Conservation (phyloP, 176 grass and related monocot genomes). For the Oryza meridionalis region DNA sequence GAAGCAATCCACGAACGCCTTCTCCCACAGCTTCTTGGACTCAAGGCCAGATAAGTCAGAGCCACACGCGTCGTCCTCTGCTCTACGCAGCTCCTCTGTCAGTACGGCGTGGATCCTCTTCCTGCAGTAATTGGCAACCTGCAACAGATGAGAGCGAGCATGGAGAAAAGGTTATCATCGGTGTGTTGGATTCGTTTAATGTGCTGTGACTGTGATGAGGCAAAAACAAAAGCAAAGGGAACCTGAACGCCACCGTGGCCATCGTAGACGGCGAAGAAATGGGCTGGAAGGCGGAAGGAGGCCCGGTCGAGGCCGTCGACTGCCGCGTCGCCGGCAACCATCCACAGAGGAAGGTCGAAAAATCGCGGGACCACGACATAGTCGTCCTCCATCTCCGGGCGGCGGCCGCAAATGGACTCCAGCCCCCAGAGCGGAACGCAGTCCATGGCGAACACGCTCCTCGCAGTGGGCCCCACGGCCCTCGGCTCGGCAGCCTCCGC, state of each 20-base stretch:
- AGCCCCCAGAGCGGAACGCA: slow-evolving; percentile 79
- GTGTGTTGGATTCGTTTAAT: neutral
- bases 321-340: slow-evolving; percentile 58
- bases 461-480: neutral
- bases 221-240: neutral
- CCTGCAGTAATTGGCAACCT: slow-evolving; percentile 76
- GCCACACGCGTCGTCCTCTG: slow-evolving; percentile 6
- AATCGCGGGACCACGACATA: slow-evolving; percentile 44
- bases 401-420: slow-evolving; percentile 63
- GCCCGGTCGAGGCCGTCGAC: slow-evolving; percentile 66
- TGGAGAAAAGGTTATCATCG: neutral
- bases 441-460: slow-evolving; percentile 66
- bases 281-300: slow-evolving; percentile 61
- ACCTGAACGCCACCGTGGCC: slow-evolving; percentile 83
- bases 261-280: slow-evolving; percentile 88
- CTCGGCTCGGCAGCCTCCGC: neutral
- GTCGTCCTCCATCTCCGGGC: slow-evolving; percentile 91
- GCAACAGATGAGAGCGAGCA: neutral
- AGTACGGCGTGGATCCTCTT: slow-evolving; percentile 54
- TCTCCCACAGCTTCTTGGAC: slow-evolving; percentile 66
- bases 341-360: slow-evolving; percentile 64
- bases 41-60: slow-evolving; percentile 22
- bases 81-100: slow-evolving; percentile 52
- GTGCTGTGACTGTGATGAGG: neutral
- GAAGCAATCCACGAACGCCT: slow-evolving; percentile 70